phyloP scores from a whole-genome alignment of 2,329 filamentous ascomycete species.

The Penicillium griseofulvum region DNA sequence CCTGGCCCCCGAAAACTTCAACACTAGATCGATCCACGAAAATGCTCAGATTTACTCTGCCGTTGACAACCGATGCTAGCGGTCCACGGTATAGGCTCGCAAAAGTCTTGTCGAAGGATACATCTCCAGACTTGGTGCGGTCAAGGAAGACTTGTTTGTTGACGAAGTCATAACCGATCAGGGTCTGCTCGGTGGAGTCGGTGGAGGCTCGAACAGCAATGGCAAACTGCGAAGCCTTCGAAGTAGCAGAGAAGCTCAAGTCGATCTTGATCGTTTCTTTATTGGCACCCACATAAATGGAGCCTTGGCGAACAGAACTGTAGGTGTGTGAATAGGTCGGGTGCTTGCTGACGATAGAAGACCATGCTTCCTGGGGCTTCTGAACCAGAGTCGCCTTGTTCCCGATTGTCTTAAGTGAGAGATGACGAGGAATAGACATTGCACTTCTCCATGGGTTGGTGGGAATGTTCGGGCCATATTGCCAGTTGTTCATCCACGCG shows the following conservation, averaged over 20 bases:
- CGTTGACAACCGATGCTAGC: background rate
- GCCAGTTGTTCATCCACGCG: background rate
- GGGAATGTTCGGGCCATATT: background rate
- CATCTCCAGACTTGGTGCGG: background rate
- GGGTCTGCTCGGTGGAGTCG: background rate
- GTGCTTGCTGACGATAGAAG: background rate
- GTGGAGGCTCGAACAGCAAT: background rate
- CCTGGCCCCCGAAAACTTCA: background rate
- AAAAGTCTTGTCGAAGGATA: background rate
- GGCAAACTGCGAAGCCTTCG: background rate
- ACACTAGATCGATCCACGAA: background rate
- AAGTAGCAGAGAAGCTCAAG: background rate
- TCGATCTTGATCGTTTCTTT: background rate
- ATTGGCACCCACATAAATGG: background rate
- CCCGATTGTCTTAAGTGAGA: background rate
- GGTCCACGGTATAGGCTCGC: background rate
- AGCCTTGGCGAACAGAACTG: background rate
- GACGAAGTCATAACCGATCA: background rate
- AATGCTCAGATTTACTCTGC: background rate
- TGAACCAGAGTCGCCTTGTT: background rate
- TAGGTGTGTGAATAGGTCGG: background rate
- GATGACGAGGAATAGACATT: background rate
- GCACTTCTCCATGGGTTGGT: background rate
- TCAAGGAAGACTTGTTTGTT: background rate
- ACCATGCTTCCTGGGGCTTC: background rate